Percentiles rank a stretch among this genome's conserved stretches.
Evolutionary conservation across 2,329 filamentous ascomycete species (phyloP).

Genomic region (Dothideomycetes sp.): DNA sequence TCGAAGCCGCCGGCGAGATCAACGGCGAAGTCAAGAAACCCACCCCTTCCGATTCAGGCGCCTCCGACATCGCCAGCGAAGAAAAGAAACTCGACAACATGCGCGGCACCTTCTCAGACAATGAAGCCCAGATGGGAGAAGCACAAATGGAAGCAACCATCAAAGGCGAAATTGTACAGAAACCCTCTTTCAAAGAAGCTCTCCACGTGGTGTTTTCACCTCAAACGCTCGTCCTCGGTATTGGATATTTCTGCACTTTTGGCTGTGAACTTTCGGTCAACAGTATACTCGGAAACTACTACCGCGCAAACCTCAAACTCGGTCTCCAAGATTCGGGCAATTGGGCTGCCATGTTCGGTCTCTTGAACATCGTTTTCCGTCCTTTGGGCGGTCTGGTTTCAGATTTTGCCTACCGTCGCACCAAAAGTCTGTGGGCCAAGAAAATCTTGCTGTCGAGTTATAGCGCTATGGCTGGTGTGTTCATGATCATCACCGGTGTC

Average conservation of each 20-base stretch:
- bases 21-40: constrained; percentile 31
- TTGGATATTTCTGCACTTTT: constrained; percentile 52
- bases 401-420: constrained; percentile 47
- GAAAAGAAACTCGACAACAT: constrained; percentile 32
- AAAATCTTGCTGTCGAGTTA: constrained; percentile 52
- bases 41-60: constrained; percentile 23
- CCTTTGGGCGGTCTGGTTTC: constrained; percentile 55
- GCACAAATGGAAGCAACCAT: constrained; percentile 48
- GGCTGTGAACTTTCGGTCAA: constrained; percentile 53
- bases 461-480: constrained; percentile 47
- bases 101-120: constrained; percentile 29
- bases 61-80: constrained; percentile 23
- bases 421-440: constrained; percentile 51
- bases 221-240: constrained; percentile 44
- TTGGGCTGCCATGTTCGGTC: constrained; percentile 66
- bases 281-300: constrained; percentile 51
- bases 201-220: constrained; percentile 54
- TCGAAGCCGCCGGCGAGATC: constrained; percentile 43
- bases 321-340: constrained; percentile 46
- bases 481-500: constrained; percentile 56
- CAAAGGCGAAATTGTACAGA: constrained; percentile 51
- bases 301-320: constrained; percentile 47
- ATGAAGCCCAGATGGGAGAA: constrained; percentile 38
- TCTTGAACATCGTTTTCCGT: constrained; percentile 60
- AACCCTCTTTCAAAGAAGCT: constrained; percentile 52